Evolutionary conservation across 768 basidiomycete species (phyloP), one percentile per base, ranked within the genome.

Genomic region (Xerocomus potaroensis): DNA sequence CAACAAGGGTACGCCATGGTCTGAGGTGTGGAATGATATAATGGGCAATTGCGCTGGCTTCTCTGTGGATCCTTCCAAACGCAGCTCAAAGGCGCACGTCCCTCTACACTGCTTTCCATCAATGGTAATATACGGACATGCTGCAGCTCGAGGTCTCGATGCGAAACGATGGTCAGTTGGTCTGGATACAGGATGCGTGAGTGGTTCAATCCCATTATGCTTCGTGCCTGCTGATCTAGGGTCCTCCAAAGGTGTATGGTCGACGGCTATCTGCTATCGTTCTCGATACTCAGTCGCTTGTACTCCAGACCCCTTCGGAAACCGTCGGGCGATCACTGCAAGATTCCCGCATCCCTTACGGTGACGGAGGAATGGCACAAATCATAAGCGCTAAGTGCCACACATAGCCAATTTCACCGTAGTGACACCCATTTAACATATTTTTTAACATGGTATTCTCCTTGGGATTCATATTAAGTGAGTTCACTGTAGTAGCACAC

Each of bases 51-150:
- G 88, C 56, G 62, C 53, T 0, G 84, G 83, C 8, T 81, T 76
- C 54, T 51, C 58, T 12, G 30, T 39, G 16, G n/a, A 29, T 6
- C 24, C 57, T 57, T 10, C 32, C 27, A 8, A 34, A 23, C 45
- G 35, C 23, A 19, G 27, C 32, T 39, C 32, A 11, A 31, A n/a
- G 29, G 23, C 24, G 22, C 61, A 59, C 42, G 55, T 61, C 5
- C 29, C 53, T 5, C 60, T 85, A 9, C 78, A 79, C 5, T 91
- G 89, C 56, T 76, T 79, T 55, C 86, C 90, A 2, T 74, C 80
- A 1, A 87, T 78, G 31, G 81, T 91, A n/a, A 66, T 95, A 6
- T 96, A 95, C 63, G 94, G 91, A 0, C 94, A 96, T 58, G 76
- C 83, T 8, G 92, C 93, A 5, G 70, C 76, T 3, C 74, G 88